These are phyloP conservation scores for Moesziomyces aphidis DNA, from an alignment of 1,284 basidiomycete species.

Conservation along the genomic window DNA sequence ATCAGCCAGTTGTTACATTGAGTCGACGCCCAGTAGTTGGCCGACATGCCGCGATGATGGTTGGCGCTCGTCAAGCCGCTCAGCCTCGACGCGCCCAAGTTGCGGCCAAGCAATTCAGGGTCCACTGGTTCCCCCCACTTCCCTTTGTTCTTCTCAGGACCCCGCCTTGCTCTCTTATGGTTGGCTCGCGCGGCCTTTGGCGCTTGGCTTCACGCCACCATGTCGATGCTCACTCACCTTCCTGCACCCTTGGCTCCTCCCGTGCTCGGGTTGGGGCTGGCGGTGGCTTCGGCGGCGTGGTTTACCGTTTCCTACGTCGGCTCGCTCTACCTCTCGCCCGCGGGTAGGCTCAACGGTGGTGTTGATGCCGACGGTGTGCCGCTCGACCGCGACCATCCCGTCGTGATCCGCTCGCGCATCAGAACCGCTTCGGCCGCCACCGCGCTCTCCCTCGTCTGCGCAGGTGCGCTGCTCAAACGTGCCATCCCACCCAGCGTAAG, in stretches of 20 bases:
- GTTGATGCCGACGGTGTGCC: conserved; percentile 22
- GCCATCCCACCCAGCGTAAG: conserved; percentile 13
- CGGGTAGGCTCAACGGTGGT: conserved; percentile 23
- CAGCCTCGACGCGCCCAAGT: background rate
- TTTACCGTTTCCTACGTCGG: conserved; percentile 70
- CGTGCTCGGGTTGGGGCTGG: conserved; percentile 22
- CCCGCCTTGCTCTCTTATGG: background rate
- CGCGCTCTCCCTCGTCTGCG: conserved; percentile 8
- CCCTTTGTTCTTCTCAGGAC: conserved; percentile 13
- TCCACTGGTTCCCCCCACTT: conserved; percentile 4
- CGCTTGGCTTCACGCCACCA: background rate
- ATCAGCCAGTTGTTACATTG: conserved; percentile 66
- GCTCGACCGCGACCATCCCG: conserved; percentile 48
- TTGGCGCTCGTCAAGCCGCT: no score
- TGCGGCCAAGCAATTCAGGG: conserved; percentile 4
- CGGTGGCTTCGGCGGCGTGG: conserved; percentile 37
- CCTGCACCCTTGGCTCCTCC: conserved; percentile 15
- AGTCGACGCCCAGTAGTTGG: conserved; percentile 63
- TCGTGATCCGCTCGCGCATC: conserved; percentile 46
- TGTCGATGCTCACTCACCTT: conserved; percentile 33
- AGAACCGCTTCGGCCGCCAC: conserved; percentile 41
- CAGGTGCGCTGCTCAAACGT: conserved; percentile 23
- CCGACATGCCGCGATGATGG: conserved; percentile 42
- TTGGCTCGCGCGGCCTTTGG: background rate
- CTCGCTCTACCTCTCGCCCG: conserved; percentile 69